A percentile compares a stretch with the other conserved stretches of the same genome.
phyloP scores from a whole-genome alignment of 1,284 basidiomycete species.

The Fistulina hepatica region DNA sequence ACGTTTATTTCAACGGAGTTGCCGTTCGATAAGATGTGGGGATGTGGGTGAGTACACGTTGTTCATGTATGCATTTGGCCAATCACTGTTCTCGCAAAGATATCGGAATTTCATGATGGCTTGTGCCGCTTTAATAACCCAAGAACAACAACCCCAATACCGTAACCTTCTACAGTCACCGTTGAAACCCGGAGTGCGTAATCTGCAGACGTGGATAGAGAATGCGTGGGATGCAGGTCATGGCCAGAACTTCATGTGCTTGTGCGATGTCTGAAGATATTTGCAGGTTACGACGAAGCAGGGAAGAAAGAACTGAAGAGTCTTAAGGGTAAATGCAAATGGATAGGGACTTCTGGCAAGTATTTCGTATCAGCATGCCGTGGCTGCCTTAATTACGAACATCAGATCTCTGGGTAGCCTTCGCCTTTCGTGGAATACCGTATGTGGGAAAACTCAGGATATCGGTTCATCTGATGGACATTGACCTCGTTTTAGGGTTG shows the following conservation, averaged over 20 bases:
- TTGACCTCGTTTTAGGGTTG: constrained; percentile 30
- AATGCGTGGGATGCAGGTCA: constrained; percentile 64
- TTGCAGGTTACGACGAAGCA: constrained; percentile 59
- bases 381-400: constrained; percentile 3
- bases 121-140: constrained; percentile 61
- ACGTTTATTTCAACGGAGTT: constrained; percentile 48
- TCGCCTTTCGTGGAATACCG: constrained; percentile 68
- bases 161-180: constrained; percentile 26
- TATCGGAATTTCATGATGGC: constrained; percentile 83
- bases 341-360: constrained; percentile 71
- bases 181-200: constrained; percentile 54
- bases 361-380: constrained; percentile 10
- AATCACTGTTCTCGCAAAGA: constrained; percentile 27
- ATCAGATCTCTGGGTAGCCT: constrained; percentile 56
- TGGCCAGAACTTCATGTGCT: neutral
- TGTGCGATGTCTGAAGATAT: neutral
- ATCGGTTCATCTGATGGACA: neutral
- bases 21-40: constrained; percentile 61
- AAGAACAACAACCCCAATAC: constrained; percentile 49
- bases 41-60: constrained; percentile 48
- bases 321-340: constrained; percentile 56
- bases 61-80: constrained; percentile 2
- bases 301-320: constrained; percentile 53
- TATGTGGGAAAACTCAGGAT: constrained; percentile 31
- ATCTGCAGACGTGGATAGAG: constrained; percentile 71